Percentiles rank a stretch among this genome's conserved stretches.
Conservation (phyloP, 73 alveolate genomes). For the Paramecium sexaurelia region DNA sequence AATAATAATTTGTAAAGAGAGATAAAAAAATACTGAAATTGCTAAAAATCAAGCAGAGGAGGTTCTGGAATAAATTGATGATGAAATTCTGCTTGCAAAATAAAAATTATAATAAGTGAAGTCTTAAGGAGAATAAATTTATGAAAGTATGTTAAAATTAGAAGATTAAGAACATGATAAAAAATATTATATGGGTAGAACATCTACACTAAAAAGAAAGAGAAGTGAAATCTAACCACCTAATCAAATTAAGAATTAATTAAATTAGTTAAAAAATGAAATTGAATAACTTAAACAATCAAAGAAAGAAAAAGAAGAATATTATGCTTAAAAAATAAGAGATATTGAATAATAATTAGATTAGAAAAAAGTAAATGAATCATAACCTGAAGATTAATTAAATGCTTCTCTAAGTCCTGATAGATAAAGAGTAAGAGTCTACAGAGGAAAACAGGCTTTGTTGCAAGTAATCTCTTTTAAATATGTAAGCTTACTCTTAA, state of each 20-base stretch:
- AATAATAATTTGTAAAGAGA: conserved; percentile 2
- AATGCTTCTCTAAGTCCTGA: conserved; percentile 14
- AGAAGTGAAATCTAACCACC: neutral
- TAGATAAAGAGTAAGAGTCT: conserved; percentile 6
- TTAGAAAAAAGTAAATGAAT: neutral
- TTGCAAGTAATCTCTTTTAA: neutral
- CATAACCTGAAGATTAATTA: neutral
- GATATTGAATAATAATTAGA: neutral
- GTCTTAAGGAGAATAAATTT: neutral
- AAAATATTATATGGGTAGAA: neutral
- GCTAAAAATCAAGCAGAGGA: neutral
- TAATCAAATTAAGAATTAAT: neutral
- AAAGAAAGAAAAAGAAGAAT: conserved; percentile 1
- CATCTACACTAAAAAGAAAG: neutral
- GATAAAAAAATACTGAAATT: neutral
- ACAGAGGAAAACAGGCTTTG: neutral
- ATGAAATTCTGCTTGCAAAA: neutral
- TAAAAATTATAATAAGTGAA: neutral
- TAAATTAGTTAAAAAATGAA: conserved; percentile 19
- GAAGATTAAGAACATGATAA: neutral
- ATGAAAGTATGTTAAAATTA: neutral
- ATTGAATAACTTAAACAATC: conserved; percentile 7
- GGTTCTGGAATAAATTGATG: neutral
- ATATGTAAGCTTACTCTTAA: neutral
- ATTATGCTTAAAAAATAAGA: neutral